Evolutionary conservation across 441 rosid genomes (phyloP).

Genomic region (Eruca vesicaria): DNA sequence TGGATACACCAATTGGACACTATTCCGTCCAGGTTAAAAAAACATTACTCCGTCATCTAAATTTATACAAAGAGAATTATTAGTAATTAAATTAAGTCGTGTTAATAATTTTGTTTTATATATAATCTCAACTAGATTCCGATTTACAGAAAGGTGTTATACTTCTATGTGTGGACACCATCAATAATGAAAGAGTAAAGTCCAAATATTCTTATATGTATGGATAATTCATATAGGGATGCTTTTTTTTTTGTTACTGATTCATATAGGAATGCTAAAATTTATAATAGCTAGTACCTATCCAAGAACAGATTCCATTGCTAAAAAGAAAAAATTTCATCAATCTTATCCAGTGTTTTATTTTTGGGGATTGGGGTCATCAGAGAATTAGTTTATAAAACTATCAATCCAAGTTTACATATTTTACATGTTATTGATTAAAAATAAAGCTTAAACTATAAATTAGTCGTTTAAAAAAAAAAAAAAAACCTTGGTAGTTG

Average conservation of each 20-base stretch:
- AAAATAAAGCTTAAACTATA: too few relatives aligned
- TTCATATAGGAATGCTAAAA: neutral
- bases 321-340: neutral
- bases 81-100: neutral
- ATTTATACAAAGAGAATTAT: neutral
- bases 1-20: neutral
- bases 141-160: neutral
- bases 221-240: too few relatives aligned
- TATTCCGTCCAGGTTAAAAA: too few relatives aligned
- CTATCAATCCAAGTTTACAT: neutral
- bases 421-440: neutral
- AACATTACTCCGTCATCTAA: neutral
- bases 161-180: conserved; percentile 14
- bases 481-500: neutral
- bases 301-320: neutral
- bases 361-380: neutral
- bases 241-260: too few relatives aligned
- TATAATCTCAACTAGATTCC: conserved; percentile 14
- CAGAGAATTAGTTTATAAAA: neutral
- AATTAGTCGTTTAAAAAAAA: too few relatives aligned
- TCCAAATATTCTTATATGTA: neutral
- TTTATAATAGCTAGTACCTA: neutral
- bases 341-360: neutral
- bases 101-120: neutral
- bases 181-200: conserved; percentile 10